phyloP scores from a whole-genome alignment of 805 yeast species.

The Metschnikowia borealis region DNA sequence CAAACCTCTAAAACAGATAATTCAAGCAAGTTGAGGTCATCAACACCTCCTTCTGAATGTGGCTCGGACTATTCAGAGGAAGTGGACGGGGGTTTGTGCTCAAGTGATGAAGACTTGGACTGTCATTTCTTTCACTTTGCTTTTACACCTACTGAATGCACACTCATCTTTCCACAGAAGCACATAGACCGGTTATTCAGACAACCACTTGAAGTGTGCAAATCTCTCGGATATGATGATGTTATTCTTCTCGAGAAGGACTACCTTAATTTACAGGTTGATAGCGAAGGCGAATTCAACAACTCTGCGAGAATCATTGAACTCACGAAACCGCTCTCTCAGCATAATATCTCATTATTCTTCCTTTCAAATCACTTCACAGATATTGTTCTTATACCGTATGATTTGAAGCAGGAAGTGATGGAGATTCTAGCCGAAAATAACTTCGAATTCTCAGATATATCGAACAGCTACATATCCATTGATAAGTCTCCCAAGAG shows the following conservation, averaged over 20 bases:
- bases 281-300: constrained; percentile 55
- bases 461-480: constrained; percentile 40
- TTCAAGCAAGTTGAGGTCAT: constrained; percentile 24
- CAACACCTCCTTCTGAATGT: constrained; percentile 8
- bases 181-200: constrained; percentile 37
- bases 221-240: constrained; percentile 28
- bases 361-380: constrained; percentile 61
- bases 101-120: neutral
- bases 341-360: constrained; percentile 53
- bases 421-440: constrained; percentile 40
- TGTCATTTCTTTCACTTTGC: constrained; percentile 52
- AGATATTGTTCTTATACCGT: constrained; percentile 60
- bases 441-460: constrained; percentile 42
- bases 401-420: constrained; percentile 40
- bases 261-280: constrained; percentile 54
- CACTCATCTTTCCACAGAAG: constrained; percentile 48
- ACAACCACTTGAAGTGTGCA: constrained; percentile 35
- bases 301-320: constrained; percentile 50
- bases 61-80: constrained; percentile 2
- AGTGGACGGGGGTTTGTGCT: neutral
- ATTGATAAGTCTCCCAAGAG: neutral
- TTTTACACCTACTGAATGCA: constrained; percentile 59
- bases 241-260: constrained; percentile 40
- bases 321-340: constrained; percentile 55
- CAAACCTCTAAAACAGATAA: constrained; percentile 21